These are phyloP conservation scores for Pilasporangium apinafurcum DNA, from an alignment of 352 stramenopile genomes.

Conservation along the genomic window DNA sequence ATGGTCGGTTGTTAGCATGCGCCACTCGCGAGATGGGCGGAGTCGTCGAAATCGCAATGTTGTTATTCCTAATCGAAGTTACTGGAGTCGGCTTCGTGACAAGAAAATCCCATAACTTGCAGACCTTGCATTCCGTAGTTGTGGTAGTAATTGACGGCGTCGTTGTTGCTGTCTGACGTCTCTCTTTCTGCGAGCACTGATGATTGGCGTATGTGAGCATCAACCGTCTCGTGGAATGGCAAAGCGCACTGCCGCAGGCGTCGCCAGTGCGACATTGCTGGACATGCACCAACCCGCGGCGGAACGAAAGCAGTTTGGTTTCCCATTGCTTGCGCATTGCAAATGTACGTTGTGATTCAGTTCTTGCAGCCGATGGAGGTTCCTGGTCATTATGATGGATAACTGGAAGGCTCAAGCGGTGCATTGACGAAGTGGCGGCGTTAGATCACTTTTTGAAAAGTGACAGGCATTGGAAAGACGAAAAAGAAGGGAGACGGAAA, in stretches of 20 bases:
- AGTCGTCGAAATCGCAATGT: not conserved
- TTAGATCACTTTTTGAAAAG: no score
- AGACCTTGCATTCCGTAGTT: slow-evolving; percentile 53
- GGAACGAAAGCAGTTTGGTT: slow-evolving; percentile 53
- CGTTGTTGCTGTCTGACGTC: no score
- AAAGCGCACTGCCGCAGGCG: slow-evolving; percentile 62
- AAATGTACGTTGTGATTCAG: slow-evolving; percentile 4
- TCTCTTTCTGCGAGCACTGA: slow-evolving; percentile 42
- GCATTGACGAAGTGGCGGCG: no score
- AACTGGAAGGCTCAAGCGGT: not conserved
- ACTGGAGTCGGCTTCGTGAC: slow-evolving; percentile 16
- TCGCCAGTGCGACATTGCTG: slow-evolving; percentile 38
- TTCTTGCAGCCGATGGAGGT: not conserved
- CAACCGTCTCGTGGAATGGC: slow-evolving; percentile 58
- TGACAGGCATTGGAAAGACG: no score
- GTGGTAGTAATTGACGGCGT: not conserved
- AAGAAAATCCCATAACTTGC: slow-evolving; percentile 68
- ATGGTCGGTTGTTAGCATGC: no score
- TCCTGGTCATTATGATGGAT: not conserved
- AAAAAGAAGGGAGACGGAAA: no score
- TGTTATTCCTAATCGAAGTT: slow-evolving; percentile 8
- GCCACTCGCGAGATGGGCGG: no score
- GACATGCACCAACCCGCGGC: slow-evolving; percentile 62
- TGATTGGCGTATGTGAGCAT: slow-evolving; percentile 63
- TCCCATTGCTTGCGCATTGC: slow-evolving; percentile 52